Percentiles rank a stretch among this genome's conserved stretches.
phyloP scores from a whole-genome alignment of 768 basidiomycete species.

The Coprinopsis sp. region DNA sequence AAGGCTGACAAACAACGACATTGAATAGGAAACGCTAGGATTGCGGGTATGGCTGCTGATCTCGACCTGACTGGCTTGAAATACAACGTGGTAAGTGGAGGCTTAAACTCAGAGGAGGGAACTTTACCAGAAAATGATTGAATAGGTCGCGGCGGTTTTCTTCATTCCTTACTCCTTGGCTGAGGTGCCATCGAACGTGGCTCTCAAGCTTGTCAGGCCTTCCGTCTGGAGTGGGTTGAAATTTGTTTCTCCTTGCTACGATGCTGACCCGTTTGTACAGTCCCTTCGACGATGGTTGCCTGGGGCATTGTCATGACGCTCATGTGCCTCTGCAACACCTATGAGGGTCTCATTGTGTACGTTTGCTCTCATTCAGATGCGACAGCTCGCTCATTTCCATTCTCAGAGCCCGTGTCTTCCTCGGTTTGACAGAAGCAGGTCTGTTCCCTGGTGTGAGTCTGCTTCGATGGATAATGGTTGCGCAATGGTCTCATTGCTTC shows the following conservation, averaged over 20 bases:
- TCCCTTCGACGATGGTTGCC: conserved; percentile 25
- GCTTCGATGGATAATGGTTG: not conserved
- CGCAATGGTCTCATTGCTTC: not conserved
- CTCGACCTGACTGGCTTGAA: conserved; percentile 27
- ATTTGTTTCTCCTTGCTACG: too few species aligned
- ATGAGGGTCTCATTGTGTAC: conserved; percentile 23
- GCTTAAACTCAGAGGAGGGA: not conserved
- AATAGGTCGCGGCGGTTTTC: too few species aligned
- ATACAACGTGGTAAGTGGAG: conserved; percentile 28
- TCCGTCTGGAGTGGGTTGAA: too few species aligned
- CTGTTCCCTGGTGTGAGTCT: conserved; percentile 33
- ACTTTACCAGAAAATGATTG: too few species aligned
- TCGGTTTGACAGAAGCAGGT: conserved; percentile 37
- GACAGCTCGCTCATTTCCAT: not conserved
- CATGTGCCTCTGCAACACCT: conserved; percentile 26
- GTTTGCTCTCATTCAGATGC: not conserved
- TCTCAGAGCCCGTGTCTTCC: conserved; percentile 33
- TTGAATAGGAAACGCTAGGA: conserved; percentile 25
- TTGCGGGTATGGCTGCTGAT: conserved; percentile 30
- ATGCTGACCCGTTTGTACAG: too few species aligned
- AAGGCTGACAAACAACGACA: not conserved
- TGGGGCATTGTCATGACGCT: conserved; percentile 28
- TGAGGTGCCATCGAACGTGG: conserved; percentile 11
- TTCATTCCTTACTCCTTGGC: conserved; percentile 9
- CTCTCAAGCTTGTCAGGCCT: too few species aligned